Evolutionary conservation across 1,284 basidiomycete species (phyloP).

Genomic region (Abortiporus biennis): DNA sequence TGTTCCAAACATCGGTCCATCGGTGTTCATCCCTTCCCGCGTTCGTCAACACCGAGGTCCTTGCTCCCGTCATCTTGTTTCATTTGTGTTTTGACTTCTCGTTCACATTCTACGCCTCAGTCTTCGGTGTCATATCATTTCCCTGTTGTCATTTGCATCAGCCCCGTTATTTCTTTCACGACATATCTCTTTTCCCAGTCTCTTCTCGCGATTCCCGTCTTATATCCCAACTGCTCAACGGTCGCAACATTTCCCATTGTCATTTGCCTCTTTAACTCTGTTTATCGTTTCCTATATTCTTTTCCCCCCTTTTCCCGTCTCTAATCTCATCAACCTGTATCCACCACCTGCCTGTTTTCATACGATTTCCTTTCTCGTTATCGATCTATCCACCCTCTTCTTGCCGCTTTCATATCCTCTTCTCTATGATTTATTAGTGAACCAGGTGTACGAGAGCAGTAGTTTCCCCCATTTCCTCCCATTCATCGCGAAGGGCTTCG

Average conservation of each 20-base stretch:
- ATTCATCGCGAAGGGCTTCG: conserved; percentile 40
- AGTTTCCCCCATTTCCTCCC: neutral
- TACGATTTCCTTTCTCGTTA: neutral
- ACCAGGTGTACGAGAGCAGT: neutral
- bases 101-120: neutral
- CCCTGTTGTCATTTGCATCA: neutral
- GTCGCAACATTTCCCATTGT: conserved; percentile 13
- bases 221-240: conserved; percentile 1
- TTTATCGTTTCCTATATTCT: conserved; percentile 8
- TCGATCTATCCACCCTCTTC: conserved; percentile 6
- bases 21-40: neutral
- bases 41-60: neutral
- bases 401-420: conserved; percentile 10
- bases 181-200: neutral
- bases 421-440: neutral
- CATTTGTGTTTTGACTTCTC: conserved; percentile 4
- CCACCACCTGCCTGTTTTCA: neutral
- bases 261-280: conserved; percentile 14
- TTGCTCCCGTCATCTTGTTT: neutral
- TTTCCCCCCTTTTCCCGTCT: conserved; percentile 10
- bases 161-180: neutral
- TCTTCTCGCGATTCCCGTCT: neutral
- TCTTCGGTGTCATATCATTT: neutral
- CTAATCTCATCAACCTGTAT: conserved; percentile 6
- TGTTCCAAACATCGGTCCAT: neutral